phyloP scores from a whole-genome alignment of 306 rosid species.

The Medicago lupulina region DNA sequence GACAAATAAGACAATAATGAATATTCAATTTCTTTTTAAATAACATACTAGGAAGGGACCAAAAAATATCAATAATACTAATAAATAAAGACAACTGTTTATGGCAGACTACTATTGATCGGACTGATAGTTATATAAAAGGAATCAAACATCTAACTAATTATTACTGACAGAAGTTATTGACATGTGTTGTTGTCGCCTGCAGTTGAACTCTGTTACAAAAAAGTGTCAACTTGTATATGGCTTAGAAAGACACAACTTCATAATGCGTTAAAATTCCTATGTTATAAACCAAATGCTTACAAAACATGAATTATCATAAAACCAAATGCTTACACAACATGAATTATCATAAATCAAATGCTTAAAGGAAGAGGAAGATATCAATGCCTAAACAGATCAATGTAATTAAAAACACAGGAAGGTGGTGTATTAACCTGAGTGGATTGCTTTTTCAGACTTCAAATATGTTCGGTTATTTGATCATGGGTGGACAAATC shows the following conservation, averaged over 20 bases:
- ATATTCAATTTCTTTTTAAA: neutral
- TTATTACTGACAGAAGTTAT: too few species aligned
- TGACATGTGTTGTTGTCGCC: slow-evolving; percentile 45
- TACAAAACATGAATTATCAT: too few species aligned
- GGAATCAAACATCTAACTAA: too few species aligned
- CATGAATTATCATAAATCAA: too few species aligned
- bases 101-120: too few species aligned
- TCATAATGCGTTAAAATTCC: too few species aligned
- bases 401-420: slow-evolving; percentile 2
- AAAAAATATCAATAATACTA: neutral
- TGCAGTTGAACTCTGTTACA: slow-evolving; percentile 38
- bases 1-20: slow-evolving; percentile 6
- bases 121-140: too few species aligned
- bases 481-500: slow-evolving; percentile 48
- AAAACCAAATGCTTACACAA: too few species aligned
- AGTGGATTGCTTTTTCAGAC: slow-evolving; percentile 40
- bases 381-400: neutral
- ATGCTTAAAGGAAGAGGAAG: too few species aligned
- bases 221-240: neutral
- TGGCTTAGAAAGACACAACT: slow-evolving; percentile 1
- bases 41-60: too few species aligned
- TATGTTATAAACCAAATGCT: too few species aligned
- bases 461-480: slow-evolving; percentile 50
- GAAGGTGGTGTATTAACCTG: slow-evolving; percentile 46
- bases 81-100: too few species aligned